Evolutionary conservation across 495 filamentous ascomycete species (phyloP), one percentile per base, ranked within the genome.

Genomic region (Lepraria neglecta): DNA sequence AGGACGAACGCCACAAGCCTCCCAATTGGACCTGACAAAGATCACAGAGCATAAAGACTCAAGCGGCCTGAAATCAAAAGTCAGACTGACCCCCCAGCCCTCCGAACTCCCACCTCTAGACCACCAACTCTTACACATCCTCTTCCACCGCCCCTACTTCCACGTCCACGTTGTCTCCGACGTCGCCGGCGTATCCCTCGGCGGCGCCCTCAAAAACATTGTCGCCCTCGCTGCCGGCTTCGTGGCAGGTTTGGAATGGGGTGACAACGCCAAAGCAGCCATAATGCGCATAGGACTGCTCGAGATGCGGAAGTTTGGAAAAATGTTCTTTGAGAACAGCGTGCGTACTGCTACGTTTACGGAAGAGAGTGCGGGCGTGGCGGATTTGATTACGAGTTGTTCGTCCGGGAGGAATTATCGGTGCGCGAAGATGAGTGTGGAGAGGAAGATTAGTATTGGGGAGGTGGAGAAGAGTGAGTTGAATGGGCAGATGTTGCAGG

Each of bases 141-240:
- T 99, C 33, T 97, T 99, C 83, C 88, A 95, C 76, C 86, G 95
- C 44, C 91, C 91, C 0, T 99, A 99, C 76, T 97, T 99, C 82
- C 92, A 97, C 72, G 92, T 97, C 14, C 85, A 87, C 47, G 86
- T 97, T 69, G 87, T 95, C 17, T 87, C 80, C 35, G 95, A 99
- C 67, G 92, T 97, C 6, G 95, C 91, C 5, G 95, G 95, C 64
- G 92, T 96, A 11, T 96, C 94, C 14, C 88, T 99, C 58, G 88
- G 91, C 33, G 95, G 95, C 17, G 95, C 95, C 2, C 80, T 99
- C 57, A 99, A 99, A 77, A 99, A 99, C 75, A 88, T 99, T 63
- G 88, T 99, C 58, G 95, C 95, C 12, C 75, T 99, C 9, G 91
- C 92, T 3, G 91, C 94, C 9, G 95, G 95, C 57, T 97, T 94